Evolutionary conservation across 2,329 filamentous ascomycete species (phyloP).

Genomic region (Fusarium sp.): DNA sequence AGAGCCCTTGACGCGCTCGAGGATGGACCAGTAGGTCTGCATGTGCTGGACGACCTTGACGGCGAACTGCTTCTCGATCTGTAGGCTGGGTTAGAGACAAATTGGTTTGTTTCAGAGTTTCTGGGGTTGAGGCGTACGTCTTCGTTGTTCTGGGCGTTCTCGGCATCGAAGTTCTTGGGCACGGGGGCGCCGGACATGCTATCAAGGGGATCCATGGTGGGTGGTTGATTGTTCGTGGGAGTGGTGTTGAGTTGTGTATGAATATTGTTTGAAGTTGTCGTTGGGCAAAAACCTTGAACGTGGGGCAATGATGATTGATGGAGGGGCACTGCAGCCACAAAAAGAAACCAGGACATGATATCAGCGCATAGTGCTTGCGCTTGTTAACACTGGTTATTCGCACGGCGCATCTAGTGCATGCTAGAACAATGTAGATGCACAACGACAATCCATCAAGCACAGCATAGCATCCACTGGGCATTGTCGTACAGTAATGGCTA

Average conservation of each 20-base stretch:
- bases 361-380: slow-evolving; percentile 49
- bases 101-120: not conserved
- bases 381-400: slow-evolving; percentile 9
- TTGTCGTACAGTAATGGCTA: too few species aligned
- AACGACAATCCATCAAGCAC: not conserved
- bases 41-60: slow-evolving; percentile 98
- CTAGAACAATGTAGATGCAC: slow-evolving; percentile 29
- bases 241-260: not conserved
- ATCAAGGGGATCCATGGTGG: slow-evolving; percentile 56
- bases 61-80: slow-evolving; percentile 99
- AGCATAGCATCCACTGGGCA: too few species aligned
- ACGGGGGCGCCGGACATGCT: slow-evolving; percentile 54
- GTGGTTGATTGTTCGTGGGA: slow-evolving; percentile 10
- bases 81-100: slow-evolving; percentile 2
- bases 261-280: slow-evolving; percentile 23
- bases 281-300: slow-evolving; percentile 49
- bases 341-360: slow-evolving; percentile 46
- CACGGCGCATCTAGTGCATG: slow-evolving; percentile 33
- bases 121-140: slow-evolving; percentile 61
- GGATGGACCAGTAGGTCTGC: slow-evolving; percentile 95
- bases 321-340: slow-evolving; percentile 45
- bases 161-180: slow-evolving; percentile 71
- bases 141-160: slow-evolving; percentile 68
- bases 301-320: slow-evolving; percentile 50
- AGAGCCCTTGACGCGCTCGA: slow-evolving; percentile 92